Percentiles rank a stretch among this genome's conserved stretches.
These are phyloP conservation scores for Septoria petroselini DNA, from an alignment of 2,329 filamentous ascomycete species.

Conservation along the genomic window DNA sequence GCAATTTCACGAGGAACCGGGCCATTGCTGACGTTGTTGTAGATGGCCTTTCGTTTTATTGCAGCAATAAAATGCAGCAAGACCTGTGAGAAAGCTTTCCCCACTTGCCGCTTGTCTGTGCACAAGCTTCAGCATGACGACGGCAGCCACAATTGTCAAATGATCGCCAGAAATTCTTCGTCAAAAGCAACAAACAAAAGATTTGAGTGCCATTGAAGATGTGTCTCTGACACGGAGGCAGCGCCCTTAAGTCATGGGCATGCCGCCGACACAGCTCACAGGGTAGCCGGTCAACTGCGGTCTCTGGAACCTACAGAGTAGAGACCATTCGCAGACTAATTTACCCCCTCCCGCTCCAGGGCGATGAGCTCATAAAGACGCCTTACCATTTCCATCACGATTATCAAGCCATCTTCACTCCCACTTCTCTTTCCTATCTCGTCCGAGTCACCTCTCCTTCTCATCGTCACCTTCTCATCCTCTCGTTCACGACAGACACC, in stretches of 20 bases:
- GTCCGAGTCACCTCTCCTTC: too few relatives aligned
- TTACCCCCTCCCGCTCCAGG: slow-evolving; percentile 4
- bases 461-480: neutral
- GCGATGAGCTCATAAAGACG: neutral
- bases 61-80: too few relatives aligned
- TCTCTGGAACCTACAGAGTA: neutral
- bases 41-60: too few relatives aligned
- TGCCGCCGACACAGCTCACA: too few relatives aligned
- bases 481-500: neutral
- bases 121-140: neutral
- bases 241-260: slow-evolving; percentile 7
- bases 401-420: slow-evolving; percentile 4
- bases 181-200: slow-evolving; percentile 4
- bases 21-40: too few relatives aligned
- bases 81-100: too few relatives aligned
- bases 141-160: neutral
- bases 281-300: too few relatives aligned
- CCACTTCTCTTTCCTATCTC: neutral
- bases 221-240: slow-evolving; percentile 9
- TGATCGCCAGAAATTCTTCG: neutral
- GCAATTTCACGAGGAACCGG: too few relatives aligned
- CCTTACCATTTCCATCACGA: neutral
- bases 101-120: neutral
- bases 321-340: too few relatives aligned
- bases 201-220: neutral